phyloP scores from a whole-genome alignment of 139 green algal genomes.

The Chlorella sorokiniana region DNA sequence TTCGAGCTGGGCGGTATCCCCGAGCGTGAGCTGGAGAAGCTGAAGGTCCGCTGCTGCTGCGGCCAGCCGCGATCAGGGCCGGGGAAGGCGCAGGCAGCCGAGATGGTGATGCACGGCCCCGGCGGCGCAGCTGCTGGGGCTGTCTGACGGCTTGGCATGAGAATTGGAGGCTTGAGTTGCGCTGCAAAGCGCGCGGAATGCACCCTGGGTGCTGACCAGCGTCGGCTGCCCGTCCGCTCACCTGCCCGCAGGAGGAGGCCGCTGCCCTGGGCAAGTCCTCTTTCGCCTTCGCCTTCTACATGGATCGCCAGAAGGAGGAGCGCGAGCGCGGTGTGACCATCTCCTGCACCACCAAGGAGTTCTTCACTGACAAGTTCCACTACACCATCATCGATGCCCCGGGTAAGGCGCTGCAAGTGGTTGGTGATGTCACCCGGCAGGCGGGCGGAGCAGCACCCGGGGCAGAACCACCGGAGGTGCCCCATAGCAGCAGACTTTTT shows the following conservation, averaged over 20 bases:
- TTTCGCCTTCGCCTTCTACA: slow-evolving; percentile 83
- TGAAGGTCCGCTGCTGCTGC: slow-evolving; percentile 44
- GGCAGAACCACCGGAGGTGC: too few relatives aligned
- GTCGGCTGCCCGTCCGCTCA: neutral
- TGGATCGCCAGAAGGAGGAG: slow-evolving; percentile 97
- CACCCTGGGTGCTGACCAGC: too few relatives aligned
- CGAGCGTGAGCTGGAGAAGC: slow-evolving; percentile 96
- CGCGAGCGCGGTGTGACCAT: slow-evolving; percentile 95
- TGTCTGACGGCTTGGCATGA: too few relatives aligned
- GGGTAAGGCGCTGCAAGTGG: too few relatives aligned
- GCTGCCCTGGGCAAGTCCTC: slow-evolving; percentile 72
- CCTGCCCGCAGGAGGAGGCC: slow-evolving; percentile 63
- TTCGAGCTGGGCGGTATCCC: slow-evolving; percentile 99
- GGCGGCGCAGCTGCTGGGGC: too few relatives aligned
- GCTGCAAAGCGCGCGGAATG: too few relatives aligned
- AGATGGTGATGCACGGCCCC: neutral
- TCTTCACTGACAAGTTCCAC: slow-evolving; percentile 98
- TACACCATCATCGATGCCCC: slow-evolving; percentile 98
- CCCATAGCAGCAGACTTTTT: too few relatives aligned
- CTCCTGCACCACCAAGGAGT: slow-evolving; percentile 98
- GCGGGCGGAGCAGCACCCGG: too few relatives aligned
- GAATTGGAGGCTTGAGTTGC: too few relatives aligned
- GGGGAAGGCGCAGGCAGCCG: neutral
- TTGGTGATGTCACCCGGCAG: too few relatives aligned
- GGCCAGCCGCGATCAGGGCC: neutral